phyloP scores from a whole-genome alignment of 768 basidiomycete genomes.

The Russula griseocarnosa region DNA sequence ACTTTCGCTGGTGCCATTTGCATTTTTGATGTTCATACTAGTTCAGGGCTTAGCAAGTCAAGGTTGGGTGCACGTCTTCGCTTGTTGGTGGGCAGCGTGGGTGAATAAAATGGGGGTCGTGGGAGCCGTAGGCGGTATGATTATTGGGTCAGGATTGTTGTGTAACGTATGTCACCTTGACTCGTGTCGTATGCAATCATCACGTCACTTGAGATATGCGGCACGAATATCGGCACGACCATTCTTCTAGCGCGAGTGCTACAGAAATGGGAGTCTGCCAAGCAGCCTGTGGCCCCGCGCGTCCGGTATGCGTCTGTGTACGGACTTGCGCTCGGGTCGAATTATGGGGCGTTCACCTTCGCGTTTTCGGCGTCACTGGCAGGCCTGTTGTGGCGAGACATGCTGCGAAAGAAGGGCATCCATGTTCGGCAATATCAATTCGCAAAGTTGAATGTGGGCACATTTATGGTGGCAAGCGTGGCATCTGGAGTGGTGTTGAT shows the following conservation, averaged over 20 bases:
- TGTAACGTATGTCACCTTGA: constrained; percentile 50
- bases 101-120: constrained; percentile 36
- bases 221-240: constrained; percentile 89
- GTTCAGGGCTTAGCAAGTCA: constrained; percentile 76
- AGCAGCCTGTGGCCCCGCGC: constrained; percentile 12
- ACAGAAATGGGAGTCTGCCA: constrained; percentile 39
- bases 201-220: constrained; percentile 46
- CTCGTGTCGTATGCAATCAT: neutral
- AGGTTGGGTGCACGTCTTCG: constrained; percentile 88
- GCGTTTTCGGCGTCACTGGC: constrained; percentile 87
- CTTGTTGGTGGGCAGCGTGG: constrained; percentile 56
- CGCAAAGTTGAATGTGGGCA: constrained; percentile 68
- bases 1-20: constrained; percentile 81
- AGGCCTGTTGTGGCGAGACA: constrained; percentile 77
- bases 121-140: constrained; percentile 49
- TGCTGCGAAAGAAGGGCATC: constrained; percentile 71
- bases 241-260: constrained; percentile 83
- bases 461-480: constrained; percentile 60
- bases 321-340: constrained; percentile 79
- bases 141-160: constrained; percentile 64
- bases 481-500: constrained; percentile 68
- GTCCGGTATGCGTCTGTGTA: constrained; percentile 31
- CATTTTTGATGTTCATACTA: constrained; percentile 92
- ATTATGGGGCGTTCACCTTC: constrained; percentile 87
- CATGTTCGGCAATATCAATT: constrained; percentile 58